phyloP scores from a whole-genome alignment of 768 basidiomycete genomes.

The Rhodotorula kratochvilovae region DNA sequence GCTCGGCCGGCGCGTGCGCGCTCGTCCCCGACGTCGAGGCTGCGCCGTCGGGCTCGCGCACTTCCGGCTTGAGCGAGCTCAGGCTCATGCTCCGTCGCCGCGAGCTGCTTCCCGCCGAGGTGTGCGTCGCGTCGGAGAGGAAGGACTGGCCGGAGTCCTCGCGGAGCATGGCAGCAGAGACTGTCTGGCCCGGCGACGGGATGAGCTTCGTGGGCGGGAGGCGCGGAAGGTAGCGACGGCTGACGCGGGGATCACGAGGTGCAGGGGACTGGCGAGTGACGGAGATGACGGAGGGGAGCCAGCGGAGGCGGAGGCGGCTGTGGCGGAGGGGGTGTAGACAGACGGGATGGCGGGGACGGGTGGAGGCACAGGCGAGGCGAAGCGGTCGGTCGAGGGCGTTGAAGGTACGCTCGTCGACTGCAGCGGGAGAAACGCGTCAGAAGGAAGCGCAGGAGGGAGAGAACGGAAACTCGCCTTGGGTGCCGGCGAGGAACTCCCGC shows the following conservation, averaged over 20 bases:
- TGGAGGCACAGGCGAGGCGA: neutral
- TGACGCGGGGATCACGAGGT: neutral
- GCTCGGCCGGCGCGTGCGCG: neutral
- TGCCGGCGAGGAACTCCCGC: neutral
- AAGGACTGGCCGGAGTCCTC: neutral
- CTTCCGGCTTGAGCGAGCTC: neutral
- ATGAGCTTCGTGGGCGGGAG: neutral
- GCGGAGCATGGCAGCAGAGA: neutral
- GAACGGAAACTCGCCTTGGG: neutral
- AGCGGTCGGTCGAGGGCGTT: neutral
- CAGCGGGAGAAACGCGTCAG: neutral
- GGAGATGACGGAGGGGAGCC: neutral
- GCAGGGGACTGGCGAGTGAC: neutral
- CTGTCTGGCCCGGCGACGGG: neutral
- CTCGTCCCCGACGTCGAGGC: neutral
- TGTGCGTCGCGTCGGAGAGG: neutral
- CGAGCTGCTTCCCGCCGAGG: neutral
- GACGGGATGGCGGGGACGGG: neutral
- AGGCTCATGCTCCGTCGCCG: constrained; percentile 10
- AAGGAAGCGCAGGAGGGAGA: no score
- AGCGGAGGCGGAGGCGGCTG: no score
- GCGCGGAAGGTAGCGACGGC: neutral
- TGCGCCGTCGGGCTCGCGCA: neutral
- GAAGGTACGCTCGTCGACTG: neutral
- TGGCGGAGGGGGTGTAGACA: no score